Percentiles rank a stretch among this genome's conserved stretches.
Evolutionary conservation across 768 basidiomycete genomes (phyloP).

Genomic region (Lactarius evosmus): DNA sequence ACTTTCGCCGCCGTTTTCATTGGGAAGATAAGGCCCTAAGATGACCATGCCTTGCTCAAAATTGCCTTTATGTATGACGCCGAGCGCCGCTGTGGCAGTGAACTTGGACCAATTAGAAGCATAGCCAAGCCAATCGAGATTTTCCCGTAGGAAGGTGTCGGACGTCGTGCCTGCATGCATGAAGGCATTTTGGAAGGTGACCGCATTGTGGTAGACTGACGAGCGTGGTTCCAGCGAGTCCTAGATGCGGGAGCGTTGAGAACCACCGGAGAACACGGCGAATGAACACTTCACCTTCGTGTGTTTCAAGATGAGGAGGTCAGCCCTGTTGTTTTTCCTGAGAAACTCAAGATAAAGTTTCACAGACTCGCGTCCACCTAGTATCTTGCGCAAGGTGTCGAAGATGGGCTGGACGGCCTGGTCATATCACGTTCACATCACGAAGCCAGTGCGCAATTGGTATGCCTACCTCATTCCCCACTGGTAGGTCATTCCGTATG

Average conservation of each 20-base stretch:
- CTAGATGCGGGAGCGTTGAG: constrained; percentile 38
- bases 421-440: not conserved
- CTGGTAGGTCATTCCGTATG: constrained; percentile 64
- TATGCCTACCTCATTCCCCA: constrained; percentile 56
- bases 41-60: constrained; percentile 91
- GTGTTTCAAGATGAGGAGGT: constrained; percentile 86
- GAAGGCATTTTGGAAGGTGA: constrained; percentile 95
- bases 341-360: constrained; percentile 95
- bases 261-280: constrained; percentile 77
- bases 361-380: constrained; percentile 89
- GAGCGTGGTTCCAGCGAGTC: constrained; percentile 90
- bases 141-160: constrained; percentile 89
- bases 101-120: constrained; percentile 99
- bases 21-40: constrained; percentile 90
- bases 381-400: constrained; percentile 75
- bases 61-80: constrained; percentile 97
- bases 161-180: constrained; percentile 98
- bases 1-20: constrained; percentile 65
- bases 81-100: constrained; percentile 93
- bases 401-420: constrained; percentile 62
- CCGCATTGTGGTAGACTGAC: constrained; percentile 95
- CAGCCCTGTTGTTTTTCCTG: constrained; percentile 89
- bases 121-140: constrained; percentile 92
- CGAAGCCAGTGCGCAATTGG: not conserved
- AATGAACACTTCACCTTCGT: constrained; percentile 63